Evolutionary conservation across 2,329 filamentous ascomycete species (phyloP).

Genomic region (Verticillium isaacii): DNA sequence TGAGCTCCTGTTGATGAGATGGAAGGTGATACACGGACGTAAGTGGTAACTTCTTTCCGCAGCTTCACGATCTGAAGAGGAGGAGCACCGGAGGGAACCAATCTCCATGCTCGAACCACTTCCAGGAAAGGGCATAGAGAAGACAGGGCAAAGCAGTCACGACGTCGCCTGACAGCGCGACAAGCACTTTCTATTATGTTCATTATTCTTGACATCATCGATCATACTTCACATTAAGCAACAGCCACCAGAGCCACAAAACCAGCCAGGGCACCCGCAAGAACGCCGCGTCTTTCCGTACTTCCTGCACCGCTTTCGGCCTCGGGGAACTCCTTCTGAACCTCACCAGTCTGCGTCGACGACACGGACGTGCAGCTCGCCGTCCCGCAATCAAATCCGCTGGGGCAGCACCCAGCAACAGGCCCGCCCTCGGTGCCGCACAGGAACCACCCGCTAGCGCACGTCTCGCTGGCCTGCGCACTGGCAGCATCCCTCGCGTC

Average conservation of each 20-base stretch:
- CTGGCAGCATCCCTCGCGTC: constrained; percentile 36
- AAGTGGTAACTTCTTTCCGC: too few relatives aligned
- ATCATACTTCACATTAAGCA: background rate
- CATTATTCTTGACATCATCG: background rate
- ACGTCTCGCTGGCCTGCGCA: constrained; percentile 41
- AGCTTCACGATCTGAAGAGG: too few relatives aligned
- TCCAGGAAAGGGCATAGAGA: too few relatives aligned
- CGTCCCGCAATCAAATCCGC: constrained; percentile 67
- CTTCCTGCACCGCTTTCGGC: background rate
- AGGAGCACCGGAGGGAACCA: too few relatives aligned
- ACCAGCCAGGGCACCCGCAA: background rate
- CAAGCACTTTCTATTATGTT: background rate
- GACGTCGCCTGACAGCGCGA: background rate
- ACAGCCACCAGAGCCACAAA: background rate
- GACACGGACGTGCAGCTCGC: constrained; percentile 62
- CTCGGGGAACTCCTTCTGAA: constrained; percentile 47
- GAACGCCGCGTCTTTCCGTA: background rate
- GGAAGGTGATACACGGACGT: too few relatives aligned
- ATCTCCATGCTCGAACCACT: too few relatives aligned
- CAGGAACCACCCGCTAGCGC: constrained; percentile 78
- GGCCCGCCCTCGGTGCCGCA: constrained; percentile 50
- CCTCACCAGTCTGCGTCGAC: constrained; percentile 48
- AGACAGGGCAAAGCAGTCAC: too few relatives aligned
- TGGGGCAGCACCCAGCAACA: constrained; percentile 79
- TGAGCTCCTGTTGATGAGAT: too few relatives aligned